Evolutionary conservation across 2,329 filamentous ascomycete genomes (phyloP).

Genomic region (Sphaceloma murrayae): DNA sequence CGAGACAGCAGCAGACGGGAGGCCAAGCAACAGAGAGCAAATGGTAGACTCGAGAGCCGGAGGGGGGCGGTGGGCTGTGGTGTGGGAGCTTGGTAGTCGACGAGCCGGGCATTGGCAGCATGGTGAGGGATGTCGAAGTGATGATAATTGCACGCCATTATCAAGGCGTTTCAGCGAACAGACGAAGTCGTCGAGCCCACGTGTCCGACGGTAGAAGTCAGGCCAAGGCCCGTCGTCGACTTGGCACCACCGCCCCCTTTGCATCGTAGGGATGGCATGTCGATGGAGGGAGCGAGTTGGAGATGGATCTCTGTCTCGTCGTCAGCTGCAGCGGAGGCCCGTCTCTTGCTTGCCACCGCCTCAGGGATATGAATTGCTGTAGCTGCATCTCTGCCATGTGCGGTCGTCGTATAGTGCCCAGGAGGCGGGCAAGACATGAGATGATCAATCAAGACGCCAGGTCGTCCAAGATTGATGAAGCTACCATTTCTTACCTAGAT

Average conservation of each 20-base stretch:
- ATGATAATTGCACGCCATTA: constrained; percentile 1
- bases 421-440: too few species aligned
- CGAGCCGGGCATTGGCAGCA: neutral
- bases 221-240: constrained; percentile 4
- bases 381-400: too few species aligned
- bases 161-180: neutral
- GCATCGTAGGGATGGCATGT: too few species aligned
- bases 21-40: neutral
- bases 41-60: neutral
- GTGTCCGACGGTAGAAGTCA: neutral
- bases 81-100: neutral
- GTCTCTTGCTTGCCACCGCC: too few species aligned
- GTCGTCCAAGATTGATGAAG: neutral
- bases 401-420: too few species aligned
- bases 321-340: too few species aligned
- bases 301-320: too few species aligned
- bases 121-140: neutral
- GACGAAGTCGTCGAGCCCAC: constrained; percentile 1
- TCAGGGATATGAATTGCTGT: too few species aligned
- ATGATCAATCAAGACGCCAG: neutral
- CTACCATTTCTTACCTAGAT: neutral
- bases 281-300: too few species aligned
- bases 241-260: constrained; percentile 7
- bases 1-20: too few species aligned
- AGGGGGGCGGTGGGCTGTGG: neutral